Base-by-base conservation (phyloP, 495 filamentous ascomycete species). In the Chlorociboria aeruginascens region DNA sequence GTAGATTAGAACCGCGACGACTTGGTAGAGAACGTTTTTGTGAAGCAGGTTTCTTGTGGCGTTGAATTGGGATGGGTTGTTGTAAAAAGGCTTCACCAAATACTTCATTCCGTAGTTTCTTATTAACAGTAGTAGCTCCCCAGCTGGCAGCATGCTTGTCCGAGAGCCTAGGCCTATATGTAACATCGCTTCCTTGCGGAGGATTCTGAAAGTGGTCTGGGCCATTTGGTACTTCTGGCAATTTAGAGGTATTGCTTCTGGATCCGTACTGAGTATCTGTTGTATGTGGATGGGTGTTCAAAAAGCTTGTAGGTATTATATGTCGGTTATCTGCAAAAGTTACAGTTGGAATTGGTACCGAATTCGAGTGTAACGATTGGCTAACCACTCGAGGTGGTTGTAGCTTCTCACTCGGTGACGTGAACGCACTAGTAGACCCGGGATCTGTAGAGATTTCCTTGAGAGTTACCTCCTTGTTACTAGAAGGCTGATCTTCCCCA, bases 101-200 rank as follows among this genome's bases (percentile, higher is more conserved):
- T 14, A 98, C 90, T 60, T 95, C 85, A 56, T 95, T 89, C 40
- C 89, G 80, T 14, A 98, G 66, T 50, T 80, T 80, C 47, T 79
- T 82, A 59, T 98, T 98, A 16, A 97, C 85, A 14, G 79, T 90
- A 2, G 92, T 98, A n/a, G 88, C 86, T 10, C 92, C 92, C 93
- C 88, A 96, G 62, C 85, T 90, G 47, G 78, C 74, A n/a, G 71
- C 69, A 53, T 71, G 70, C 12, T 69, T 68, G 9, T 71, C 67
- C n/a, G 66, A 64, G 33, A 74, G 48, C 13, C 50, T 60, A 9
- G 72, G 72, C 6, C 72, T 66, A 16, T 52, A 37, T 3, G 32
- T 10, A 16, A 31, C 10, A 39, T 45, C 43, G 31, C 17, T 34
- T 29, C 40, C 29, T 10, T 16, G 28, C 33, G n/a, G 29, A 47